Evolutionary conservation across 768 basidiomycete genomes (phyloP).

Genomic region (Kwoniella dendrophila): DNA sequence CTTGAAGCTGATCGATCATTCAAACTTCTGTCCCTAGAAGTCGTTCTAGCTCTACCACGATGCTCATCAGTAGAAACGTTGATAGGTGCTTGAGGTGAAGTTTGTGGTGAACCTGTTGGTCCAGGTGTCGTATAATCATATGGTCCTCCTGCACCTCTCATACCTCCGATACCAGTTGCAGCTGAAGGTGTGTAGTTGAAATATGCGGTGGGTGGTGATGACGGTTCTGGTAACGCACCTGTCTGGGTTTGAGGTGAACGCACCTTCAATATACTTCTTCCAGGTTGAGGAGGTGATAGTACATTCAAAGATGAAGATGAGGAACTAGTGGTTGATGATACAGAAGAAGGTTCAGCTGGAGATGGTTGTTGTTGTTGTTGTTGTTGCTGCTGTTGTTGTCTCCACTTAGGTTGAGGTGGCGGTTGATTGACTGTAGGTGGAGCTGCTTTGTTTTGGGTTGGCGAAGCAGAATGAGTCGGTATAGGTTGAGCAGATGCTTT

Average conservation of each 20-base stretch:
- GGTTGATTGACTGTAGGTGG: constrained; percentile 39
- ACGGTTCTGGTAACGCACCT: constrained; percentile 27
- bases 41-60: constrained; percentile 16
- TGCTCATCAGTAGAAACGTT: constrained; percentile 5
- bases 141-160: constrained; percentile 31
- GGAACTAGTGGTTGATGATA: constrained; percentile 54
- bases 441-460: constrained; percentile 17
- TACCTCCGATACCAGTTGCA: constrained; percentile 55
- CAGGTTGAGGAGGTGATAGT: constrained; percentile 32
- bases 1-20: constrained; percentile 38
- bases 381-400: constrained; percentile 23
- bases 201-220: constrained; percentile 43
- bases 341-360: constrained; percentile 50
- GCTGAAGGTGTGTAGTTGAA: constrained; percentile 56
- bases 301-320: constrained; percentile 25
- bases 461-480: constrained; percentile 50
- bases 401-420: constrained; percentile 44
- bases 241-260: constrained; percentile 31
- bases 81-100: constrained; percentile 17
- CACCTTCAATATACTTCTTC: constrained; percentile 55
- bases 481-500: constrained; percentile 54
- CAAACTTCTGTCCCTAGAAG: constrained; percentile 26
- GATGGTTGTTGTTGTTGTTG: not conserved
- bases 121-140: constrained; percentile 24
- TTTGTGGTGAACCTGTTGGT: constrained; percentile 30